phyloP scores from a whole-genome alignment of 306 rosid species.

The Prunus persica region DNA sequence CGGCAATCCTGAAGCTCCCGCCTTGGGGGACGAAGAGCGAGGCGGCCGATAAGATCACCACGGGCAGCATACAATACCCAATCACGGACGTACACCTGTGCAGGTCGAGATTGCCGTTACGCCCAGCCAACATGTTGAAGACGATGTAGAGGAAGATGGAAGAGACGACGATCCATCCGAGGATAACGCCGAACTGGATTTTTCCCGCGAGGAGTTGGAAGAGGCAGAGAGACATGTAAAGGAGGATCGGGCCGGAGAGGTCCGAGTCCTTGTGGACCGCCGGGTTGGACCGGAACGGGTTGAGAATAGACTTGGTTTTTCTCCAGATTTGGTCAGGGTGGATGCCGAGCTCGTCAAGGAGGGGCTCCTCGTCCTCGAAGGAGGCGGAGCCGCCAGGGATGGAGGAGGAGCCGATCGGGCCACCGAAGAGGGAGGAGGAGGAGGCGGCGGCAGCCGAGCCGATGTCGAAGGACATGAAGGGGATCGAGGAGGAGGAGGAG shows the following conservation, averaged over 20 bases:
- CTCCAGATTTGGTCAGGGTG: slow-evolving; percentile 96
- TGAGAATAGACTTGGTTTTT: slow-evolving; percentile 78
- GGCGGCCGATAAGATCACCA: slow-evolving; percentile 73
- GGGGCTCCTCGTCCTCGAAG: slow-evolving; percentile 94
- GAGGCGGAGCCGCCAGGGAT: slow-evolving; percentile 30
- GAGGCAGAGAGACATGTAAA: slow-evolving; percentile 79
- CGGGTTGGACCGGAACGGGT: slow-evolving; percentile 73
- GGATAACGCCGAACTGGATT: slow-evolving; percentile 90
- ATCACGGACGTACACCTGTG: slow-evolving; percentile 94
- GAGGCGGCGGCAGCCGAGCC: slow-evolving; percentile 78
- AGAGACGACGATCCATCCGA: slow-evolving; percentile 95
- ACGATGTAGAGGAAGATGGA: slow-evolving; percentile 87
- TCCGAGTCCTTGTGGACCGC: slow-evolving; percentile 75
- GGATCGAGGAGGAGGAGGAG: slow-evolving; percentile 58
- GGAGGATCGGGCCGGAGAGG: slow-evolving; percentile 89
- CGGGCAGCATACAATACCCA: slow-evolving; percentile 85
- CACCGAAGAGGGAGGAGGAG: slow-evolving; percentile 53
- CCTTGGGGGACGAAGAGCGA: slow-evolving; percentile 74
- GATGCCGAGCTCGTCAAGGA: slow-evolving; percentile 94
- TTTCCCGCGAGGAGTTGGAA: slow-evolving; percentile 94
- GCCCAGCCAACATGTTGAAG: slow-evolving; percentile 92
- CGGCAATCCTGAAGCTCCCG: slow-evolving; percentile 46
- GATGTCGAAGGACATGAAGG: slow-evolving; percentile 93
- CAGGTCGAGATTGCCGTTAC: slow-evolving; percentile 77
- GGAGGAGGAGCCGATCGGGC: slow-evolving; percentile 39